Conservation (phyloP, 371 early-diverging fungal species). For the Encephalitozoon romaleae region DNA sequence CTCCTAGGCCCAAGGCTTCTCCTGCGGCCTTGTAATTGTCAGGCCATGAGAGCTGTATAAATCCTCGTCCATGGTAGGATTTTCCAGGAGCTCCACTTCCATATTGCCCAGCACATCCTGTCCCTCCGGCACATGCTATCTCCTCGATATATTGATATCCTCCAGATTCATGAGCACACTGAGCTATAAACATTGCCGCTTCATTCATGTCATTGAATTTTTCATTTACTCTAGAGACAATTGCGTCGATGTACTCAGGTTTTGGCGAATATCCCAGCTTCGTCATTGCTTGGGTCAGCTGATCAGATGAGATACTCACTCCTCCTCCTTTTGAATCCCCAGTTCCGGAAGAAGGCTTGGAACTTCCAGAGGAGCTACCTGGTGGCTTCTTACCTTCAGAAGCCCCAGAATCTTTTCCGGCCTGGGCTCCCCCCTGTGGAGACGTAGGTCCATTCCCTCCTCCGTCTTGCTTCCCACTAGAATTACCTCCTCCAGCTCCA, state of each 20-base stretch:
- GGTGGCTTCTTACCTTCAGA: background rate
- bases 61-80: constrained; percentile 61
- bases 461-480: background rate
- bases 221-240: constrained; percentile 45
- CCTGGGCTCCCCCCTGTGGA: background rate
- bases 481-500: background rate
- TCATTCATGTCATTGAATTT: constrained; percentile 43
- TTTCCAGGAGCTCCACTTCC: constrained; percentile 59
- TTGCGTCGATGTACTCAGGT: constrained; percentile 47
- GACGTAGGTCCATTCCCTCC: background rate
- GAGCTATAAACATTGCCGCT: constrained; percentile 60
- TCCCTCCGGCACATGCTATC: constrained; percentile 54
- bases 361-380: background rate
- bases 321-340: background rate
- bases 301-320: constrained; percentile 34
- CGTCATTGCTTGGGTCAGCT: constrained; percentile 36
- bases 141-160: constrained; percentile 59
- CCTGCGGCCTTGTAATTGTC: constrained; percentile 60
- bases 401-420: background rate
- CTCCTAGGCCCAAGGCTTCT: constrained; percentile 53
- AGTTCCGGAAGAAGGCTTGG: background rate
- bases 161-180: constrained; percentile 59
- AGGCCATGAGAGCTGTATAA: constrained; percentile 61
- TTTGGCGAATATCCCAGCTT: constrained; percentile 39
- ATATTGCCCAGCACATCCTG: constrained; percentile 56